These are phyloP conservation scores for Aspergillus avenaceus DNA, from an alignment of 495 filamentous ascomycete genomes.

Conservation along the genomic window DNA sequence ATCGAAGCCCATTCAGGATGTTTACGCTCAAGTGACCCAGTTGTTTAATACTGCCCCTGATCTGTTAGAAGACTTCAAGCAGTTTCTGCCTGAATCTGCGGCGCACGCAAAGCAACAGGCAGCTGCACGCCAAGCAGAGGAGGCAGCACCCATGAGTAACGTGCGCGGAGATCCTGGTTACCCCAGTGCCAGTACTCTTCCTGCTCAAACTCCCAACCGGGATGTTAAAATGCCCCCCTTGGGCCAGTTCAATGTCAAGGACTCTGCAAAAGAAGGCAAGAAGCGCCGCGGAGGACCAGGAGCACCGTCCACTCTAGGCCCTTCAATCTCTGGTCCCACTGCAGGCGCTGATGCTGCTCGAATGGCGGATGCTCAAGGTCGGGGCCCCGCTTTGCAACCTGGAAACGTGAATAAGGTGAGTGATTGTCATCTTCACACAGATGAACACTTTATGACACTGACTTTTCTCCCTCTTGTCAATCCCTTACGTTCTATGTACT, in stretches of 20 bases:
- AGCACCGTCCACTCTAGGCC: constrained; percentile 23
- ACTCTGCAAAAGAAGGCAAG: constrained; percentile 70
- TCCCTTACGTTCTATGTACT: background rate
- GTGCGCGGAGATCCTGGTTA: constrained; percentile 52
- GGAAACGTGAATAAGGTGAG: constrained; percentile 52
- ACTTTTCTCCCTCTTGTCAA: no score
- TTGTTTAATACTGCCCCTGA: constrained; percentile 94
- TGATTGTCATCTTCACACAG: no score
- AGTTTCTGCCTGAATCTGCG: constrained; percentile 95
- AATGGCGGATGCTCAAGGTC: constrained; percentile 31
- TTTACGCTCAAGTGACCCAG: constrained; percentile 94
- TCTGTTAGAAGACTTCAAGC: constrained; percentile 96
- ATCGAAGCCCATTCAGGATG: constrained; percentile 97
- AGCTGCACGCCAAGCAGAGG: constrained; percentile 59
- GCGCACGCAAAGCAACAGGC: constrained; percentile 78
- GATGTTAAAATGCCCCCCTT: constrained; percentile 82
- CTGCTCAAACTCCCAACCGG: constrained; percentile 48
- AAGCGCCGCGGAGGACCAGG: constrained; percentile 59
- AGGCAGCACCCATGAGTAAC: constrained; percentile 58
- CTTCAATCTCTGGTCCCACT: constrained; percentile 29
- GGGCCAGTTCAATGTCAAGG: constrained; percentile 80
- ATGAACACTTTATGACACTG: no score
- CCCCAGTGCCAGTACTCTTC: constrained; percentile 31
- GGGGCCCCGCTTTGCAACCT: constrained; percentile 30
- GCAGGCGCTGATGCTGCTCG: constrained; percentile 29